Evolutionary conservation across 805 yeast species (phyloP).

Genomic region (Yamadazyma sp.): DNA sequence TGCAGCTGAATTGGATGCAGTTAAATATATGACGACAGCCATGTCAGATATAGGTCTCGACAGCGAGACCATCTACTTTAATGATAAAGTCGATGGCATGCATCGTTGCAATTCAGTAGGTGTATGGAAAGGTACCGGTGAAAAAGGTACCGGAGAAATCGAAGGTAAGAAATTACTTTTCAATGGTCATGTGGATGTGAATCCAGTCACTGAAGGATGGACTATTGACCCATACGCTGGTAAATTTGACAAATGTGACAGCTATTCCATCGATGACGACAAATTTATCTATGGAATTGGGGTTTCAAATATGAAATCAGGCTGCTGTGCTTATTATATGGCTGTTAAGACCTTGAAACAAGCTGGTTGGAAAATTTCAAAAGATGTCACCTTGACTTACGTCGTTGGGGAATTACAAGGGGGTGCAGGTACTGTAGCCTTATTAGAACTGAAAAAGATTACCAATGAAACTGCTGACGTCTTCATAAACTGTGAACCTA

Average conservation of each 20-base stretch:
- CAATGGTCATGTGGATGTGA: conserved; percentile 30
- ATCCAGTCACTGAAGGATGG: conserved; percentile 30
- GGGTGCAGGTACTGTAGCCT: conserved; percentile 27
- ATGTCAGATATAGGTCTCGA: conserved; percentile 21
- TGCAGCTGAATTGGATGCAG: conserved; percentile 23
- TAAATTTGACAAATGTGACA: conserved; percentile 5
- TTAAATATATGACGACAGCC: conserved; percentile 22
- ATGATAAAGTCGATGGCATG: conserved; percentile 21
- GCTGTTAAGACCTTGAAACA: conserved; percentile 25
- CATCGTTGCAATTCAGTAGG: conserved; percentile 23
- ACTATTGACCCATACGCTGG: conserved; percentile 28
- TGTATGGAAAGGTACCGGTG: conserved; percentile 24
- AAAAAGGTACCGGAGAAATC: conserved; percentile 1
- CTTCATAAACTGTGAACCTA: conserved; percentile 28
- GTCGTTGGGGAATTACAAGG: conserved; percentile 20
- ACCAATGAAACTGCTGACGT: conserved; percentile 22
- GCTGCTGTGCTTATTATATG: conserved; percentile 29
- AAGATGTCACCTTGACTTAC: conserved; percentile 24
- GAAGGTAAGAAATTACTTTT: conserved; percentile 19
- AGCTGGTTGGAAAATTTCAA: conserved; percentile 23
- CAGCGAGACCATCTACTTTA: conserved; percentile 18
- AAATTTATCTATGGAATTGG: conserved; percentile 27
- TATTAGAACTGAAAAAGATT: conserved; percentile 18
- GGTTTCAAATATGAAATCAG: conserved; percentile 29
- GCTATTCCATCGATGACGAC: conserved; percentile 13